Evolutionary conservation across 306 rosid genomes (phyloP).

Genomic region (Dryas drummondii): DNA sequence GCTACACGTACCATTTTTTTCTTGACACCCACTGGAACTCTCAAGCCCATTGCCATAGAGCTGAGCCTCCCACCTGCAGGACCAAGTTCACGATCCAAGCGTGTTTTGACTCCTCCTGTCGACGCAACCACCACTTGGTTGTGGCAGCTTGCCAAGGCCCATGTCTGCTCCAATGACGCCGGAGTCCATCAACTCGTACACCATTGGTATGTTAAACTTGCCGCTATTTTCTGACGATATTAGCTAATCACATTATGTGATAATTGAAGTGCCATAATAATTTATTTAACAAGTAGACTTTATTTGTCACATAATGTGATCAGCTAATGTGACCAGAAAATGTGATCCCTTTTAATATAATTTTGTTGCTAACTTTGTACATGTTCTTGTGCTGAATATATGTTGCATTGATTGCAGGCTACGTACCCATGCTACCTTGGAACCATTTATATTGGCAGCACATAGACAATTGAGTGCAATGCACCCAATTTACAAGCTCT

Average conservation of each 20-base stretch:
- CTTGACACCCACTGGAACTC: slow-evolving; percentile 65
- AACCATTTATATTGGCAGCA: slow-evolving; percentile 83
- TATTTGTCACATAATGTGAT: too few relatives aligned
- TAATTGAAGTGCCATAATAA: neutral
- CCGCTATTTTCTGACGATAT: too few relatives aligned
- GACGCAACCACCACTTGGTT: slow-evolving; percentile 85
- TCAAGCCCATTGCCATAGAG: slow-evolving; percentile 88
- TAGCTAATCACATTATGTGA: neutral
- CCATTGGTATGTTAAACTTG: slow-evolving; percentile 65
- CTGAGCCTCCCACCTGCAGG: slow-evolving; percentile 73
- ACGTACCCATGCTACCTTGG: slow-evolving; percentile 75
- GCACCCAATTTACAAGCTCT: slow-evolving; percentile 86
- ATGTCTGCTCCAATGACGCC: slow-evolving; percentile 81
- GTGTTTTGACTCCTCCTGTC: slow-evolving; percentile 59
- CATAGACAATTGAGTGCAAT: slow-evolving; percentile 87
- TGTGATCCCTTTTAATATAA: neutral
- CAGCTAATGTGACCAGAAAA: too few relatives aligned
- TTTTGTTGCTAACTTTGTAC: neutral
- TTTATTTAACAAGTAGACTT: too few relatives aligned
- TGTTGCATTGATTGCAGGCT: slow-evolving; percentile 44
- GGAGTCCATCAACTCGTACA: slow-evolving; percentile 95
- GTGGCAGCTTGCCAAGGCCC: slow-evolving; percentile 97
- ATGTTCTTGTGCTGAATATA: neutral
- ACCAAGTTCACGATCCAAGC: slow-evolving; percentile 58
- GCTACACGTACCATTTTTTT: slow-evolving; percentile 78